A percentile compares a stretch with the other conserved stretches of the same genome.
These are phyloP conservation scores for Phytopythium aichiense DNA, from an alignment of 352 stramenopile genomes.

Conservation along the genomic window DNA sequence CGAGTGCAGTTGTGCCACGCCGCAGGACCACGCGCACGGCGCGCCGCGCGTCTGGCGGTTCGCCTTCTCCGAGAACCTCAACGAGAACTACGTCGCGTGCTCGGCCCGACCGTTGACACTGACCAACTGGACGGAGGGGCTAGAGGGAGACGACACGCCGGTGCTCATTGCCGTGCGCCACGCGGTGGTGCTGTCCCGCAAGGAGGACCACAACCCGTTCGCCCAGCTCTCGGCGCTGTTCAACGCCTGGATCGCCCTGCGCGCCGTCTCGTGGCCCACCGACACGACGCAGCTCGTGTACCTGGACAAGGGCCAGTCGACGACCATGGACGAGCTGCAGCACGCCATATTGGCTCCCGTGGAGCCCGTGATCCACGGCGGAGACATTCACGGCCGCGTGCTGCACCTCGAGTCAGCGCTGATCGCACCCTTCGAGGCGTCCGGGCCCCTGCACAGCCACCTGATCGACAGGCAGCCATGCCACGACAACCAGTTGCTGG, in stretches of 20 bases:
- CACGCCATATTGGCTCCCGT: conserved; percentile 29
- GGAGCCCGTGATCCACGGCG: conserved; percentile 15
- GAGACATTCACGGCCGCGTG: background rate
- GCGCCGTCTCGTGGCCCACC: conserved; percentile 7
- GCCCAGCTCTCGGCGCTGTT: conserved; percentile 42
- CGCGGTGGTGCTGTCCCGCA: background rate
- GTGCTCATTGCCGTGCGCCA: background rate
- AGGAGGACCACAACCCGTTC: conserved; percentile 53
- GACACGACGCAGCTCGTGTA: conserved; percentile 22
- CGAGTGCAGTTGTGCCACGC: conserved; percentile 24
- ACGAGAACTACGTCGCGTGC: conserved; percentile 10
- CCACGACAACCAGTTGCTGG: background rate
- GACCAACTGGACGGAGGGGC: conserved; percentile 5
- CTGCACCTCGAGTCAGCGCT: conserved; percentile 10
- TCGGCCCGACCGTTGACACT: background rate
- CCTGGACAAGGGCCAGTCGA: conserved; percentile 39
- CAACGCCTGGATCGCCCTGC: conserved; percentile 37
- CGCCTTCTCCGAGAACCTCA: background rate
- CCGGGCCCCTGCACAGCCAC: conserved; percentile 41
- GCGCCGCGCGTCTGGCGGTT: conserved; percentile 5
- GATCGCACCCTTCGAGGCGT: conserved; percentile 27
- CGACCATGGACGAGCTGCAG: conserved; percentile 36
- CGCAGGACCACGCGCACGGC: conserved; percentile 7
- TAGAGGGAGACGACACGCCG: background rate
- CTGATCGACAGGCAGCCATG: conserved; percentile 47